These are phyloP conservation scores for Calophaca sinica DNA, from an alignment of 306 rosid species.

Conservation along the genomic window DNA sequence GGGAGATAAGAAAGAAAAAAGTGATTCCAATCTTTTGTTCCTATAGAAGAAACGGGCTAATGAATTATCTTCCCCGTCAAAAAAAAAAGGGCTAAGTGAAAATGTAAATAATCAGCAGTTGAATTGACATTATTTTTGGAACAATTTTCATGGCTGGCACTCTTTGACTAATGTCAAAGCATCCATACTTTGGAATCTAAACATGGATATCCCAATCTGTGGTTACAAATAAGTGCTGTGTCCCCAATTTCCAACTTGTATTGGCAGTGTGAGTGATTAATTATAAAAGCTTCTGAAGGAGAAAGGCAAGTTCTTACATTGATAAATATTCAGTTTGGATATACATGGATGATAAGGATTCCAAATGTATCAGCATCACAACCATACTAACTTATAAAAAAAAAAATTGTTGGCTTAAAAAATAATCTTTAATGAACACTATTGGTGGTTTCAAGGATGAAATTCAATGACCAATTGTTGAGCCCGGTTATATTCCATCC, in stretches of 20 bases:
- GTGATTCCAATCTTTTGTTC: background rate
- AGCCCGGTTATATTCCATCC: constrained; percentile 15
- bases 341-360: constrained; percentile 75
- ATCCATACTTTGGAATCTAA: background rate
- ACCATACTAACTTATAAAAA: background rate
- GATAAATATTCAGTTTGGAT: constrained; percentile 46
- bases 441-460: background rate
- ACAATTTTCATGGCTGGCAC: constrained; percentile 8
- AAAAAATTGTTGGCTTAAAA: background rate
- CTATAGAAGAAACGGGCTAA: background rate
- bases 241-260: constrained; percentile 55
- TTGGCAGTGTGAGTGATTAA: background rate
- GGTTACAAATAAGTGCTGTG: constrained; percentile 31
- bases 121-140: background rate
- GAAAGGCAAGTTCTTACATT: too few species aligned
- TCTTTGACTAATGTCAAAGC: too few species aligned
- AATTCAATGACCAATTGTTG: constrained; percentile 20
- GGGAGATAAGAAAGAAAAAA: background rate
- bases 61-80: too few species aligned
- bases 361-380: constrained; percentile 43
- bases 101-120: background rate
- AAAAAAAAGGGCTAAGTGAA: background rate
- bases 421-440: background rate
- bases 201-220: constrained; percentile 41
- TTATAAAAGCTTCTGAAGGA: too few species aligned